Conservation (phyloP, 257 asterid genomes). For the Gentiana dahurica region DNA sequence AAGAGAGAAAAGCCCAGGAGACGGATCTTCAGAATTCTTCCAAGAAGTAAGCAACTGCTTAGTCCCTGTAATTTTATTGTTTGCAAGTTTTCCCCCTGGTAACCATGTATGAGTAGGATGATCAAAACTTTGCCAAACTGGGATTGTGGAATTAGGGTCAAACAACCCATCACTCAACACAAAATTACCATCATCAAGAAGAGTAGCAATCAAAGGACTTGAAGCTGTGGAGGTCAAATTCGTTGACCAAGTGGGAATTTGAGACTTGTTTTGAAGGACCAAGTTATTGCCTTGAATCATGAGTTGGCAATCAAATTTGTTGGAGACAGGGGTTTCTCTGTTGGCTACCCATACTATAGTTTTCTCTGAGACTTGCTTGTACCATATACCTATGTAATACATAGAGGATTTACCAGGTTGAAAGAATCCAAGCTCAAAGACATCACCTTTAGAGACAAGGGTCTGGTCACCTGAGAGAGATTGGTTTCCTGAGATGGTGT, state of each 20-base stretch:
- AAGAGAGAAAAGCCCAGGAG: conserved; percentile 56
- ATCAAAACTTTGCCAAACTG: conserved; percentile 63
- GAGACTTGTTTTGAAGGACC: conserved; percentile 28
- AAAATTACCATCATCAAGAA: conserved; percentile 54
- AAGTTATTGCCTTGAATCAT: conserved; percentile 22
- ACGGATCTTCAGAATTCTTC: conserved; percentile 68
- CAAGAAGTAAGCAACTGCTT: conserved; percentile 58
- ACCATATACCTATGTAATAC: conserved; percentile 35
- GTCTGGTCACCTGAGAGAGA: conserved; percentile 32
- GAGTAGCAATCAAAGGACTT: conserved; percentile 35
- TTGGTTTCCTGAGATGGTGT: conserved; percentile 25
- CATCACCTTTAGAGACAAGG: conserved; percentile 19
- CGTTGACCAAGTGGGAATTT: conserved; percentile 46
- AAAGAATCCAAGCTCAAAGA: conserved; percentile 35
- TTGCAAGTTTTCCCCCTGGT: conserved; percentile 53
- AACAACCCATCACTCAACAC: conserved; percentile 29
- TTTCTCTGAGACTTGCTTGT: conserved; percentile 7
- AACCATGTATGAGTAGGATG: conserved; percentile 56
- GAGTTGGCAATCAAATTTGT: conserved; percentile 17
- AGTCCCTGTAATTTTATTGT: conserved; percentile 28
- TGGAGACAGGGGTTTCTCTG: conserved; percentile 23
- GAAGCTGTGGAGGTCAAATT: conserved; percentile 17
- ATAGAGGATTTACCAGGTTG: conserved; percentile 20
- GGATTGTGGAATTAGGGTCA: conserved; percentile 2
- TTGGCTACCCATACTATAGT: conserved; percentile 43